Evolutionary conservation across 108 stramenopile species (phyloP).

Genomic region (Aurantiochytrium sp.): DNA sequence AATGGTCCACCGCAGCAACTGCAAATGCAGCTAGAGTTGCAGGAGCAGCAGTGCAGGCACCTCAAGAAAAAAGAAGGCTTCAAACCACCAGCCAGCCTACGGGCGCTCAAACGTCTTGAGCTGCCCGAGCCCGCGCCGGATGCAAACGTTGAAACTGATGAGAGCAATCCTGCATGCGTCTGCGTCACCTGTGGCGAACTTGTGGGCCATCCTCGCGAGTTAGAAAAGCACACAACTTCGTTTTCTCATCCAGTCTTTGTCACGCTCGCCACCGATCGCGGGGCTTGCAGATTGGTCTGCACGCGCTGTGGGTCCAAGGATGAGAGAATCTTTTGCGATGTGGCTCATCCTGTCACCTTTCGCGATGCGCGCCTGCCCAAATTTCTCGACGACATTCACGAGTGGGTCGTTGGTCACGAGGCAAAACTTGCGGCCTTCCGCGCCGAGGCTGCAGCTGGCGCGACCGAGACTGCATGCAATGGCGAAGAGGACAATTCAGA

Average conservation of each 20-base stretch:
- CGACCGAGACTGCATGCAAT: not conserved
- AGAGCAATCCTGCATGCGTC: not conserved
- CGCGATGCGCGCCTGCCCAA: not conserved
- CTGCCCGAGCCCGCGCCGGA: not conserved
- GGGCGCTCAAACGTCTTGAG: not conserved
- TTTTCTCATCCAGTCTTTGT: not conserved
- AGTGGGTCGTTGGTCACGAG: not conserved
- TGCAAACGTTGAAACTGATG: not conserved
- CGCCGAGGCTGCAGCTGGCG: not conserved
- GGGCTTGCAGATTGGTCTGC: not conserved
- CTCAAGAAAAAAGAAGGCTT: not conserved
- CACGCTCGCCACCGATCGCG: not conserved
- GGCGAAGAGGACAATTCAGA: not conserved
- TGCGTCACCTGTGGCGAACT: not conserved
- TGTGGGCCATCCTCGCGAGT: not conserved
- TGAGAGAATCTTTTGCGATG: not conserved
- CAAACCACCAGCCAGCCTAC: not conserved
- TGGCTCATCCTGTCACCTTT: not conserved
- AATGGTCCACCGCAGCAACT: not conserved
- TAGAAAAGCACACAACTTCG: not conserved
- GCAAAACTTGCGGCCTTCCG: not conserved
- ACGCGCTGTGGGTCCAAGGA: not conserved
- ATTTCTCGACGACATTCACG: not conserved
- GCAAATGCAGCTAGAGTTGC: too few species aligned
- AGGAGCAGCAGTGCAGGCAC: not conserved